Percentiles rank a stretch among this genome's conserved stretches.
These are phyloP conservation scores for Acorus gramineus DNA, from an alignment of 106 monocot species.

Conservation along the genomic window DNA sequence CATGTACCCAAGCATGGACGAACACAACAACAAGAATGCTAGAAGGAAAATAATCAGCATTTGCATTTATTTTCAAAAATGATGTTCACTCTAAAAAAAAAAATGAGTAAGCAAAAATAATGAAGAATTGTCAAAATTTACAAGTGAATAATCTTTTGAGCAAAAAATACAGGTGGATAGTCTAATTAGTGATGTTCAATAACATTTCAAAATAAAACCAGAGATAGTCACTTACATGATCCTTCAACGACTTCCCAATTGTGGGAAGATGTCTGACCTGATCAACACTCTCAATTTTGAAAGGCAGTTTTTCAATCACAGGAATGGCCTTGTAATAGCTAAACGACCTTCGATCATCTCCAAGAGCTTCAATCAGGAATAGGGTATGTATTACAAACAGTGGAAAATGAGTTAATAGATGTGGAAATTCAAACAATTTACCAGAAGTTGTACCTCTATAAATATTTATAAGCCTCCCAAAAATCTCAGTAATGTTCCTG, in stretches of 20 bases:
- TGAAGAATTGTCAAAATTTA: no score
- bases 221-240: slow-evolving; percentile 62
- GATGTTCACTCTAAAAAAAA: no score
- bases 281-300: slow-evolving; percentile 69
- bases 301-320: slow-evolving; percentile 85
- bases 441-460: slow-evolving; percentile 53
- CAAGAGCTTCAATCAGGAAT: slow-evolving; percentile 52
- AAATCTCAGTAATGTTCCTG: slow-evolving; percentile 73
- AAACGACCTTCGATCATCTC: slow-evolving; percentile 91
- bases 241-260: slow-evolving; percentile 87
- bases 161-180: no score
- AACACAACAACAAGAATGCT: no score
- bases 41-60: no score
- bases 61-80: no score
- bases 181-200: no score
- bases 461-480: slow-evolving; percentile 81
- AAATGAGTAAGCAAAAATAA: no score
- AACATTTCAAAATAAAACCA: no score
- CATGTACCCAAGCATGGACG: no score
- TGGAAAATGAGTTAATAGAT: neutral
- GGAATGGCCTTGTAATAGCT: slow-evolving; percentile 97
- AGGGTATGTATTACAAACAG: slow-evolving; percentile 1
- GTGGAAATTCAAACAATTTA: neutral
- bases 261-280: slow-evolving; percentile 88
- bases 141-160: no score